Conservation (phyloP, 78 protist species). For the Pelomyxa schiedti region DNA sequence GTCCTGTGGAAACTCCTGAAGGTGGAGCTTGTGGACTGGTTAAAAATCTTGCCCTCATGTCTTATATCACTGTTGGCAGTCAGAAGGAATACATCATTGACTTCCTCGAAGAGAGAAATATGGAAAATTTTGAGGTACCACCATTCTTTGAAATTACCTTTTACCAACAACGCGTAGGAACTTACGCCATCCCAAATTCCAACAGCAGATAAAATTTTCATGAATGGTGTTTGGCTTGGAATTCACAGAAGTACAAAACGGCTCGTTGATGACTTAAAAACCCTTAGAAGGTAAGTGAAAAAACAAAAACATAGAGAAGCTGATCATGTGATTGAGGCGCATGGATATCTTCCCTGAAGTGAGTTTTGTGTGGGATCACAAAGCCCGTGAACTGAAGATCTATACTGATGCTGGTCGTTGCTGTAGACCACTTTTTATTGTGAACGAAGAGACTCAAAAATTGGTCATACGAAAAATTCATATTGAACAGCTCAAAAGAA, state of each 20-base stretch:
- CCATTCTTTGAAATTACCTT: neutral
- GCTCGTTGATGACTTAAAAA: constrained; percentile 54
- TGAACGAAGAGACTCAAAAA: constrained; percentile 41
- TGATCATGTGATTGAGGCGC: no score
- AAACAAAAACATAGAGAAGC: neutral
- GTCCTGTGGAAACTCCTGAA: constrained; percentile 98
- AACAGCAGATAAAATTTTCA: constrained; percentile 80
- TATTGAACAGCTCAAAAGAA: constrained; percentile 5
- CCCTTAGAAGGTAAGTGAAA: neutral
- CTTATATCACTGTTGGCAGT: constrained; percentile 82
- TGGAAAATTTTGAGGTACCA: constrained; percentile 72
- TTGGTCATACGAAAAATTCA: constrained; percentile 41
- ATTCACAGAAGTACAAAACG: constrained; percentile 70
- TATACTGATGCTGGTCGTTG: constrained; percentile 92
- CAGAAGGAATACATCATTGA: constrained; percentile 24
- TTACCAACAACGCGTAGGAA: no score
- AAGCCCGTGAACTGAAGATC: constrained; percentile 77
- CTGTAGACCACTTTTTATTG: constrained; percentile 90
- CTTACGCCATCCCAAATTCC: constrained; percentile 14
- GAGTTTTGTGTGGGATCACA: constrained; percentile 76
- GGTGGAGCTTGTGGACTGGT: constrained; percentile 94
- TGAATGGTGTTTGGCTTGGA: constrained; percentile 98
- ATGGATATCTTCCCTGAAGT: no score
- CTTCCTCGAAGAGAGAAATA: constrained; percentile 50
- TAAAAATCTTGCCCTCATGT: constrained; percentile 95